Conservation (phyloP, 2,329 filamentous ascomycete species). For the Exophiala bonariae region DNA sequence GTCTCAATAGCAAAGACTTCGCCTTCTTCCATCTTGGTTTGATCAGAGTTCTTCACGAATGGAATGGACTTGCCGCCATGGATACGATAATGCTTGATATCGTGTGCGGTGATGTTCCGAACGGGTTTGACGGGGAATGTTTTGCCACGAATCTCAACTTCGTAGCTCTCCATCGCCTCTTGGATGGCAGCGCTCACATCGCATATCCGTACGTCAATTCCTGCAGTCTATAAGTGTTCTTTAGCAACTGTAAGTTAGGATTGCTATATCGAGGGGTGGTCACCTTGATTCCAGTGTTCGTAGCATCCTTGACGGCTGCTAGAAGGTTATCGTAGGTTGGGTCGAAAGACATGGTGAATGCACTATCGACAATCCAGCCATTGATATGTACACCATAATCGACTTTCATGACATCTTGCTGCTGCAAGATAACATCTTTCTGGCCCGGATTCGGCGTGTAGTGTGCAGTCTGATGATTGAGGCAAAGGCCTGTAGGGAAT, state of each 20-base stretch:
- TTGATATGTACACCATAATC: slow-evolving; percentile 82
- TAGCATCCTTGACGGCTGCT: slow-evolving; percentile 71
- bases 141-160: slow-evolving; percentile 55
- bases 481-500: slow-evolving; percentile 56
- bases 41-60: slow-evolving; percentile 52
- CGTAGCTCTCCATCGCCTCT: slow-evolving; percentile 63
- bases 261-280: slow-evolving; percentile 5
- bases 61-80: slow-evolving; percentile 59
- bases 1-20: slow-evolving; percentile 61
- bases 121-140: slow-evolving; percentile 57
- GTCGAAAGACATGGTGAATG: slow-evolving; percentile 77
- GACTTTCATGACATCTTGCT: slow-evolving; percentile 78
- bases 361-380: slow-evolving; percentile 77
- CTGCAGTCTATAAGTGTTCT: slow-evolving; percentile 44
- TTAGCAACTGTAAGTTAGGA: slow-evolving; percentile 14
- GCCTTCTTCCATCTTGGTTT: slow-evolving; percentile 59
- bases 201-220: slow-evolving; percentile 55
- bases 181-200: slow-evolving; percentile 61
- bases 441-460: slow-evolving; percentile 59
- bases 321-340: slow-evolving; percentile 73
- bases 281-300: slow-evolving; percentile 59
- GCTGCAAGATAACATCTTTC: slow-evolving; percentile 69
- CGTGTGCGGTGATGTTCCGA: slow-evolving; percentile 56
- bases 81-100: slow-evolving; percentile 55
- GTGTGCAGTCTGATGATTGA: slow-evolving; percentile 57